These are phyloP conservation scores for Lablab purpureus DNA, from an alignment of 306 rosid genomes.

Conservation along the genomic window DNA sequence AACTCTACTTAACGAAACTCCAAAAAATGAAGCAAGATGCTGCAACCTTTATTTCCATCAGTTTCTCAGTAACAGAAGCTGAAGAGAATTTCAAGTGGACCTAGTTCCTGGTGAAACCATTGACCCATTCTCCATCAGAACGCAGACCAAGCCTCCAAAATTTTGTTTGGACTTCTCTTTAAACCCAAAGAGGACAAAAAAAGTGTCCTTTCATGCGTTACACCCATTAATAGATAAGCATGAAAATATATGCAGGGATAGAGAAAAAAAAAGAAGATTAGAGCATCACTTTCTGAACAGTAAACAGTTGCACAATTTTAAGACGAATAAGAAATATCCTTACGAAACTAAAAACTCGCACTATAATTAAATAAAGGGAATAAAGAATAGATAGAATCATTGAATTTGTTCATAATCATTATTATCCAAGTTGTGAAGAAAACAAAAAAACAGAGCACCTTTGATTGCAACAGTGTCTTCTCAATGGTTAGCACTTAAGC, in stretches of 20 bases:
- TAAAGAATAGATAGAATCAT: neutral
- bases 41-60: neutral
- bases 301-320: neutral
- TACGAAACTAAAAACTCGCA: no score
- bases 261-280: neutral
- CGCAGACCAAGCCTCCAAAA: neutral
- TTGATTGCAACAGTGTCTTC: neutral
- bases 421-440: slow-evolving; percentile 2
- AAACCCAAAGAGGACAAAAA: neutral
- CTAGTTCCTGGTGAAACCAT: neutral
- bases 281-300: neutral
- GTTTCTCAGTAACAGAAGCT: neutral
- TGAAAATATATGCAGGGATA: neutral
- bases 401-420: neutral
- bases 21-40: neutral
- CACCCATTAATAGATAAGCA: neutral
- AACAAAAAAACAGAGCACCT: neutral
- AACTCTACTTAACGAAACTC: no score
- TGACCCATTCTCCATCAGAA: neutral
- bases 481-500: neutral
- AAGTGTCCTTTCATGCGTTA: neutral
- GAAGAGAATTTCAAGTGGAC: neutral
- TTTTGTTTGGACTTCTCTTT: neutral
- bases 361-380: no score
- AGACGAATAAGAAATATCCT: neutral